These are phyloP conservation scores for Pythium grandisporangium DNA, from an alignment of 352 stramenopile genomes.

Conservation along the genomic window DNA sequence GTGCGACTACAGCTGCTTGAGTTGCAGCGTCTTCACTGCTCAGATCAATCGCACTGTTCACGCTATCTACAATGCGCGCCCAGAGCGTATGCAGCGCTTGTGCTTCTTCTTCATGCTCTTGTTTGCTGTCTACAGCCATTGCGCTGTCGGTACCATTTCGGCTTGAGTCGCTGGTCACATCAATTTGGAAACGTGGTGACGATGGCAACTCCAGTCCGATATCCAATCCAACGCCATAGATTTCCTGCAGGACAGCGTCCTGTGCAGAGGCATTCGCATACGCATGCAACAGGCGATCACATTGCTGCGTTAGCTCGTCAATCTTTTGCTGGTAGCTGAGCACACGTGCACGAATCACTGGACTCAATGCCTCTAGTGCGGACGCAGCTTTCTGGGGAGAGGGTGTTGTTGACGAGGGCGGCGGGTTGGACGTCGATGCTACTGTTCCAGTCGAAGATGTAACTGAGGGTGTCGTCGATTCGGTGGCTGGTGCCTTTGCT, in stretches of 20 bases:
- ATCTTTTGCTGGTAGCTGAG: conserved; percentile 71
- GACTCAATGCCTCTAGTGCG: conserved; percentile 47
- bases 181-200: conserved; percentile 2
- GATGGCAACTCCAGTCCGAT: conserved; percentile 27
- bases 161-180: neutral
- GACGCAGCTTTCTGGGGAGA: too few species aligned
- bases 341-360: conserved; percentile 45
- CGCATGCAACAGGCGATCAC: conserved; percentile 18
- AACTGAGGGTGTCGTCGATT: too few species aligned
- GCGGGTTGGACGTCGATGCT: too few species aligned
- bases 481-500: too few species aligned
- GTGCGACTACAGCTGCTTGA: too few species aligned
- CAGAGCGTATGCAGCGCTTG: neutral
- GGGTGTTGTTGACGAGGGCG: too few species aligned
- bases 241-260: conserved; percentile 52
- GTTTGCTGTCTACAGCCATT: too few species aligned
- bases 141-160: conserved; percentile 13
- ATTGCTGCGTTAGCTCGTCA: conserved; percentile 50
- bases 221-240: conserved; percentile 59
- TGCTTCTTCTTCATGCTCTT: neutral
- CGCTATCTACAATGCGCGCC: neutral
- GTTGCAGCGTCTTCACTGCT: too few species aligned
- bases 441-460: too few species aligned
- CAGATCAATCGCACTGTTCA: too few species aligned
- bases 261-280: conserved; percentile 8